phyloP scores from a whole-genome alignment of 345 rosid genomes.

The Populus davidiana region DNA sequence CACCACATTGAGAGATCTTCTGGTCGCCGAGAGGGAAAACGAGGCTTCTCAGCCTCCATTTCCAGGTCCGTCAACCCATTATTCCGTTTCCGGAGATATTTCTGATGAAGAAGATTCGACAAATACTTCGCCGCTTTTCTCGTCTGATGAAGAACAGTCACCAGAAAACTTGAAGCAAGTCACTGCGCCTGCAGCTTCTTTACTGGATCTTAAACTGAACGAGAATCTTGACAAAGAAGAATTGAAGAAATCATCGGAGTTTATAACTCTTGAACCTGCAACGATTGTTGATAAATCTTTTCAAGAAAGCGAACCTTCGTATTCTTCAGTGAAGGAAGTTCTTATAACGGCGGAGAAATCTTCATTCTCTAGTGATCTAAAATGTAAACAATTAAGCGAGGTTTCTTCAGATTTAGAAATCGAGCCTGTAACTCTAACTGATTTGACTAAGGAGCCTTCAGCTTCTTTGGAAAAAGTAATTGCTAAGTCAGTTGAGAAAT shows the following conservation, averaged over 20 bases:
- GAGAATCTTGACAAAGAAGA: neutral
- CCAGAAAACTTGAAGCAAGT: neutral
- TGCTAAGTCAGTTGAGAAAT: conserved; percentile 1
- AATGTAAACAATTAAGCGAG: neutral
- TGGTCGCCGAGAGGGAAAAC: conserved; percentile 3
- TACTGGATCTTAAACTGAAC: neutral
- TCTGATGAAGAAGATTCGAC: neutral
- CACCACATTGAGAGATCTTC: conserved; percentile 5
- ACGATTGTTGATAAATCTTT: neutral
- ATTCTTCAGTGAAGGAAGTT: neutral
- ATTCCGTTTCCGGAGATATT: neutral
- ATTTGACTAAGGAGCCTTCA: neutral
- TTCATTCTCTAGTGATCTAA: neutral
- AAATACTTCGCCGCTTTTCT: neutral
- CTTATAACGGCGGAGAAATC: neutral
- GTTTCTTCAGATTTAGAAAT: neutral
- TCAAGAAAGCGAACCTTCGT: neutral
- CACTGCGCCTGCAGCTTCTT: neutral
- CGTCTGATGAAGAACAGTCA: neutral
- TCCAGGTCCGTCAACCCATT: neutral
- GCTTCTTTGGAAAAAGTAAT: conserved; percentile 1
- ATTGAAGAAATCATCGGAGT: neutral
- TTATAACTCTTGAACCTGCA: neutral
- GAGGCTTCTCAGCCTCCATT: conserved; percentile 4
- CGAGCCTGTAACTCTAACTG: neutral